Percentiles rank a stretch among this genome's conserved stretches.
Conservation (phyloP, 192 early-diverging fungal genomes). For the Coemansia sp. region DNA sequence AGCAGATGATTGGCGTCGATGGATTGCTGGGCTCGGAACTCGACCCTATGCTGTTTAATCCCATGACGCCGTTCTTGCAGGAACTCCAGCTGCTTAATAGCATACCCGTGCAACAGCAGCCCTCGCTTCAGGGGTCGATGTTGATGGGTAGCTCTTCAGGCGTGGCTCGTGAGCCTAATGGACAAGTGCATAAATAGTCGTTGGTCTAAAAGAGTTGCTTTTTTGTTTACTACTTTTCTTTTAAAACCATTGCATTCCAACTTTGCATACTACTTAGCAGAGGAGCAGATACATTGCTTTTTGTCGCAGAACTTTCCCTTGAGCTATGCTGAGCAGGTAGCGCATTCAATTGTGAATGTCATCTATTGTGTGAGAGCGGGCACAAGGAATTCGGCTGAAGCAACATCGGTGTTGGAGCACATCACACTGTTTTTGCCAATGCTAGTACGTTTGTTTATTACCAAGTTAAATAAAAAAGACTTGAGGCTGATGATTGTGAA, state of each 20-base stretch:
- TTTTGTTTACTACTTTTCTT: not conserved
- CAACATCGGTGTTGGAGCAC: too few relatives aligned
- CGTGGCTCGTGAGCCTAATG: constrained; percentile 1
- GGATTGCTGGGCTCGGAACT: constrained; percentile 22
- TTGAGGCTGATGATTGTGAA: too few relatives aligned
- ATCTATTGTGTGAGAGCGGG: not conserved
- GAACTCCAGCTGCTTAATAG: constrained; percentile 43
- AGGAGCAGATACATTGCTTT: too few relatives aligned
- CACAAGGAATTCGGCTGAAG: too few relatives aligned
- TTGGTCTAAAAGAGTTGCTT: not conserved
- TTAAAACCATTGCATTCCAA: not conserved
- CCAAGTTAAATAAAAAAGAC: too few relatives aligned
- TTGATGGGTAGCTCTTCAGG: constrained; percentile 6
- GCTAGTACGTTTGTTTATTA: too few relatives aligned
- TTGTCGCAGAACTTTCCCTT: too few relatives aligned
- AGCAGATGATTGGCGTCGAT: constrained; percentile 4
- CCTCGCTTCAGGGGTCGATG: not conserved
- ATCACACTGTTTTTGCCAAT: too few relatives aligned
- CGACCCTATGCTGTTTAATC: constrained; percentile 50
- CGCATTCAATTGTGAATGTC: too few relatives aligned
- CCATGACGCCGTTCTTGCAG: constrained; percentile 52
- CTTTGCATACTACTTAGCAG: not conserved
- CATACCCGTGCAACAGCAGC: constrained; percentile 8
- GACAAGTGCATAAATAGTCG: not conserved
- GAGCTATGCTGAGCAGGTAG: too few relatives aligned